Evolutionary conservation across 176 grass and related monocot species (phyloP).

Genomic region (Oryza coarctata): DNA sequence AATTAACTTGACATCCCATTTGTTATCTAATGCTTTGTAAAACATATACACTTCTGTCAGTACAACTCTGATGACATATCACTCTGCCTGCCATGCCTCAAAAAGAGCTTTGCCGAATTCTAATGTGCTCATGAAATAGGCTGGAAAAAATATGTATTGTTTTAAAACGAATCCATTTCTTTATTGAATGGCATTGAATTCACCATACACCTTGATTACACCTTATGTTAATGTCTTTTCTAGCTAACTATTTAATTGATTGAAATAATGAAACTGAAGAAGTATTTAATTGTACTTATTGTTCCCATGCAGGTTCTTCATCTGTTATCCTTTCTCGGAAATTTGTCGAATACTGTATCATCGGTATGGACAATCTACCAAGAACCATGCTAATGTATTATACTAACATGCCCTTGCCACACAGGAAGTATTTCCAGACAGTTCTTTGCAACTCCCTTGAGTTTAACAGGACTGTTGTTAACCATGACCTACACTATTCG

Average conservation of each 20-base stretch:
- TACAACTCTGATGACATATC: neutral
- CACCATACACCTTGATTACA: neutral
- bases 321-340: conserved; percentile 87
- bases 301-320: conserved; percentile 59
- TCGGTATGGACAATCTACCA: conserved; percentile 75
- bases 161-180: conserved; percentile 9
- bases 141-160: neutral
- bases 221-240: neutral
- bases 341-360: conserved; percentile 74
- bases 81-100: neutral
- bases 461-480: conserved; percentile 81
- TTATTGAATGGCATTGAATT: neutral
- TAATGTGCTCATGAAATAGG: neutral
- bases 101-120: neutral
- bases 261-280: neutral
- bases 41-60: neutral
- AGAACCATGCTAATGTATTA: conserved; percentile 93
- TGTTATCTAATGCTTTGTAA: neutral
- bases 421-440: conserved; percentile 89
- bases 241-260: neutral
- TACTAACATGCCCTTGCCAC: conserved; percentile 68
- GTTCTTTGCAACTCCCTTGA: conserved; percentile 80
- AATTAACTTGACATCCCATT: neutral
- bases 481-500: conserved; percentile 71
- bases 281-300: conserved; percentile 14